Evolutionary conservation across 441 rosid species (phyloP).

Genomic region (Rhodomyrtus psidioides): DNA sequence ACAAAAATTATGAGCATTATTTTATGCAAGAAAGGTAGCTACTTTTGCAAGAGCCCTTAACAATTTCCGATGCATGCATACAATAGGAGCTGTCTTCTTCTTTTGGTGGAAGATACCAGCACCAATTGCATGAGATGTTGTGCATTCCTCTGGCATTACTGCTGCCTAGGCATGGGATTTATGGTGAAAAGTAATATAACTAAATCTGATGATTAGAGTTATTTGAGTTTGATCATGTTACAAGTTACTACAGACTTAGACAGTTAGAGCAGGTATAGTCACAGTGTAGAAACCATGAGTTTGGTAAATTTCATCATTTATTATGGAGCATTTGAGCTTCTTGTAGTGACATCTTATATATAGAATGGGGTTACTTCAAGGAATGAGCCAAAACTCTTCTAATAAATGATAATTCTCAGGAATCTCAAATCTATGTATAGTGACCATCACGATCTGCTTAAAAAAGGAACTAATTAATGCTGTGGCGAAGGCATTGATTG

Average conservation of each 20-base stretch:
- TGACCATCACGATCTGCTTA: background rate
- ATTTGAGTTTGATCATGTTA: background rate
- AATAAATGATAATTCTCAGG: background rate
- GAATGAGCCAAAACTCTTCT: background rate
- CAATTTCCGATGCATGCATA: background rate
- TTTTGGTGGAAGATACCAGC: background rate
- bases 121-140: background rate
- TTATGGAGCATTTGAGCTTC: background rate
- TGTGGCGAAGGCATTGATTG: background rate
- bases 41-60: background rate
- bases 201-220: background rate
- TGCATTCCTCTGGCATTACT: background rate
- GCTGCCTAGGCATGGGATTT: background rate
- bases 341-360: background rate
- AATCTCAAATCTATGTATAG: background rate
- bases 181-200: background rate
- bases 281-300: background rate
- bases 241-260: background rate
- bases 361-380: background rate
- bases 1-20: background rate
- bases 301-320: background rate
- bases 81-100: background rate
- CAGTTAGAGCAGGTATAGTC: background rate
- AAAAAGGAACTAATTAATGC: background rate
- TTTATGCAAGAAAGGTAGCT: background rate